Base-by-base conservation (phyloP, 441 rosid species). In the Sinapis alba region DNA sequence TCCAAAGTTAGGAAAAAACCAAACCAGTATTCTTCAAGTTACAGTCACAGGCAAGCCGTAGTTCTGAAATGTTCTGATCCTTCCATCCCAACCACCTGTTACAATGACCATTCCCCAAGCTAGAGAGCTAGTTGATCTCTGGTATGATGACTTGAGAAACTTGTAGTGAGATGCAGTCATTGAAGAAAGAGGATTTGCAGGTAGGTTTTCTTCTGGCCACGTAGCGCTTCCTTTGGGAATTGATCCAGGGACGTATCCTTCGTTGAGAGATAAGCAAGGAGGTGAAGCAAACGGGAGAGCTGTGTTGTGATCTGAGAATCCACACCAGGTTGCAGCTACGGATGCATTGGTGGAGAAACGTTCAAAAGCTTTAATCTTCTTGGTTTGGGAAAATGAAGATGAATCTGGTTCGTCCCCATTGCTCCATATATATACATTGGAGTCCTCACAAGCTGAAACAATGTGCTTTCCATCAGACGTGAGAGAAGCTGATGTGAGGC, bases 131-230 rank as follows among this genome's bases (percentile, higher is more conserved):
- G 84, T 57, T 18, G 90, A 81, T 79, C 84, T 92, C 84, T 87
- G 94, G 80, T 89, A 87, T 21, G 98, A 89, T 59, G 84, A 74
- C 80, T 83, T 87, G 36, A 93, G 87, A 76, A 94, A 87, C 81
- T 87, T 93, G 88, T 72, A 84, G 27, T 88, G 90, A 53, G 89
- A 84, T 78, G 80, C 86, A 63, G 82, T 87, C 84, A 89, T 77
- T 36, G 85, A 69, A 18, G 80, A 69, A 15, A 38, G 66, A 6
- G 85, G 80, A 60, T 79, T 82, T 26, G 61, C 67, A 0, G 85
- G 88, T 36, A 96, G 88, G 81, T 88, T 87, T 85, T 96, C 99
- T 80, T 91, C 99, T 1, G 98, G 99, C 98, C 98, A 96, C 15
- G 98, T 96, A 1, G 97, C 97, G 2, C 86, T 88, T 70, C 94